Evolutionary conservation across 495 filamentous ascomycete genomes (phyloP).

Genomic region (Penicillium manginii): DNA sequence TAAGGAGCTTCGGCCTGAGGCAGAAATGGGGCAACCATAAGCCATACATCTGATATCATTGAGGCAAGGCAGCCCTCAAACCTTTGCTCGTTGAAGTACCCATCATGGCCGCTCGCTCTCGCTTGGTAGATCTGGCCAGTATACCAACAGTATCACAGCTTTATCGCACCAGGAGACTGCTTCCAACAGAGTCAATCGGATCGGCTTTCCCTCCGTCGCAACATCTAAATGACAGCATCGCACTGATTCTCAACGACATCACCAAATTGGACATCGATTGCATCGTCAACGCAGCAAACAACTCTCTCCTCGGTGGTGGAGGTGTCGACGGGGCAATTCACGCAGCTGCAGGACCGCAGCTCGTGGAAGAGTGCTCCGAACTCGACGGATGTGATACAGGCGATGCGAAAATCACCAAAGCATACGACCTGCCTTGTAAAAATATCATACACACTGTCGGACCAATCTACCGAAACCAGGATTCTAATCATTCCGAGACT

Average conservation of each 20-base stretch:
- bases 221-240: constrained; percentile 71
- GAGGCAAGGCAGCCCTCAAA: background rate
- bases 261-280: constrained; percentile 77
- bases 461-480: constrained; percentile 64
- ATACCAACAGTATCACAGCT: constrained; percentile 70
- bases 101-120: constrained; percentile 13
- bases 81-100: background rate
- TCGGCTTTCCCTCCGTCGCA: constrained; percentile 45
- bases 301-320: constrained; percentile 76
- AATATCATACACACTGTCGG: constrained; percentile 91
- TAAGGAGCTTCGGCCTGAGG: background rate
- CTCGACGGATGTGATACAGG: constrained; percentile 78
- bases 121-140: constrained; percentile 40
- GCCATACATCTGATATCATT: background rate
- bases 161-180: constrained; percentile 51
- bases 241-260: constrained; percentile 77
- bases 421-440: constrained; percentile 72
- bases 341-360: constrained; percentile 69
- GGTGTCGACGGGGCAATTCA: constrained; percentile 93
- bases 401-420: constrained; percentile 79
- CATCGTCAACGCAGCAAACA: constrained; percentile 94
- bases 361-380: constrained; percentile 70
- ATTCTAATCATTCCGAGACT: constrained; percentile 44
- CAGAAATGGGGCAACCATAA: background rate
- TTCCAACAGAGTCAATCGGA: constrained; percentile 18